phyloP scores from a whole-genome alignment of 1,139 yeast species.

The Magnusiomyces clavatus region DNA sequence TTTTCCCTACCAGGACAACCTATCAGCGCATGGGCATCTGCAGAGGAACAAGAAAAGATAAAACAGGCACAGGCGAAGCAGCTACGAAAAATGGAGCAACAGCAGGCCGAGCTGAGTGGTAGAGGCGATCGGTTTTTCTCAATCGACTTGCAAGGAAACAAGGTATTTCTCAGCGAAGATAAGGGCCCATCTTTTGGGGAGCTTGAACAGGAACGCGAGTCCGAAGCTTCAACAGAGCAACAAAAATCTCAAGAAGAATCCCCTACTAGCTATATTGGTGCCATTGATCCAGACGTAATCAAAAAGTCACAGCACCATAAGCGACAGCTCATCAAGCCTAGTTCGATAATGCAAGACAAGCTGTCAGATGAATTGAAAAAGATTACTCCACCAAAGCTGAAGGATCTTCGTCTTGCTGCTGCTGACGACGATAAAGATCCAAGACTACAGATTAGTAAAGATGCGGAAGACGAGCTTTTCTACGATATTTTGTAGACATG shows the following conservation, averaged over 20 bases:
- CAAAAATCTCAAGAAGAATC: neutral
- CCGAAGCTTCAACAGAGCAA: neutral
- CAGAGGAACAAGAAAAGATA: conserved; percentile 76
- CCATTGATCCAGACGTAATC: neutral
- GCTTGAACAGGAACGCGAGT: conserved; percentile 16
- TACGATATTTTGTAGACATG: too few species aligned
- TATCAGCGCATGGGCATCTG: conserved; percentile 73
- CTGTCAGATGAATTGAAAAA: too few species aligned
- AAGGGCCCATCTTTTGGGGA: conserved; percentile 9
- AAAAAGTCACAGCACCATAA: neutral
- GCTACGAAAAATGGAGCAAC: conserved; percentile 54
- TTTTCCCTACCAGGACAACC: conserved; percentile 45
- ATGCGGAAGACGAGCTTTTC: neutral
- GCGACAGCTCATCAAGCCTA: neutral
- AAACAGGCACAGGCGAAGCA: conserved; percentile 52
- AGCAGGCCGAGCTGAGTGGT: conserved; percentile 54
- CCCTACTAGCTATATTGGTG: neutral
- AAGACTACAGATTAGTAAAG: neutral
- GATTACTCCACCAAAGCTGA: too few species aligned
- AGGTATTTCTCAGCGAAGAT: conserved; percentile 42
- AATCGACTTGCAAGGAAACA: conserved; percentile 76
- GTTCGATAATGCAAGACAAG: too few species aligned
- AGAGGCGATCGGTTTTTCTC: conserved; percentile 68
- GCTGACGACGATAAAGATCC: neutral
- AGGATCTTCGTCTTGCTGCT: neutral